Evolutionary conservation across 306 rosid genomes (phyloP), one percentile per base, ranked within the genome.

Genomic region (Quercus aquifolioides): DNA sequence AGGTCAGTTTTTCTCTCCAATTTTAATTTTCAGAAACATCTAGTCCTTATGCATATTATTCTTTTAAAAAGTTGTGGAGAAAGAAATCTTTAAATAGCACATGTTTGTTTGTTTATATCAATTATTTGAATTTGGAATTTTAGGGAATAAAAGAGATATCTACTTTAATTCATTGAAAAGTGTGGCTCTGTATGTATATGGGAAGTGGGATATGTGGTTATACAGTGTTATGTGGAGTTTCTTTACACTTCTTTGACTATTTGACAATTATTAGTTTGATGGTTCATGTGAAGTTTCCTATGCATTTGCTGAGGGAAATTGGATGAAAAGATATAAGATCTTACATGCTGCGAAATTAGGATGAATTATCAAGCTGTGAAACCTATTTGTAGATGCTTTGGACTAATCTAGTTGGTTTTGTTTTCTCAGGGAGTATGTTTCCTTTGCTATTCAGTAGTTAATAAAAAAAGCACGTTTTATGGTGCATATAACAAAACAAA

Each of bases 1-100:
- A 87, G 95, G 95, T 91, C 68, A 78, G 84, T 9, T 59, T 67
- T 35, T 33, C 51, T 67, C 9, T 33, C 21, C 2, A 26, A 10
- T 21, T 59, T 20, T 58, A 14, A 63, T 28, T 28, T 63, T 63
- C 69, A 63, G 43, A 28, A 15, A 26, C 7, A 28, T 28, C 30
- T 59, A 23, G 17, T 10, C 54, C 54, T 49, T 49, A 49, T 12
- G 54, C 15, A 49, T 23, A 11, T 60, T 12, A 60, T 12, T 60
- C 10, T 60, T 25, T 60, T 3, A 3, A 14, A 8, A 4, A 60
- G 25, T 23, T 64, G 10, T 64, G 20, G 70, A 15, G n/a, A 30
- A 17, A 9, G 20, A 10, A 19, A 5, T 17, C 43, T 64, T 64
- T 64, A 14, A 64, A 15, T 30, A 15, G 70, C 43, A 30, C 33